A percentile compares a stretch with the other conserved stretches of the same genome.
phyloP scores from a whole-genome alignment of 164 flowering plant genomes.

The Piper longum region DNA sequence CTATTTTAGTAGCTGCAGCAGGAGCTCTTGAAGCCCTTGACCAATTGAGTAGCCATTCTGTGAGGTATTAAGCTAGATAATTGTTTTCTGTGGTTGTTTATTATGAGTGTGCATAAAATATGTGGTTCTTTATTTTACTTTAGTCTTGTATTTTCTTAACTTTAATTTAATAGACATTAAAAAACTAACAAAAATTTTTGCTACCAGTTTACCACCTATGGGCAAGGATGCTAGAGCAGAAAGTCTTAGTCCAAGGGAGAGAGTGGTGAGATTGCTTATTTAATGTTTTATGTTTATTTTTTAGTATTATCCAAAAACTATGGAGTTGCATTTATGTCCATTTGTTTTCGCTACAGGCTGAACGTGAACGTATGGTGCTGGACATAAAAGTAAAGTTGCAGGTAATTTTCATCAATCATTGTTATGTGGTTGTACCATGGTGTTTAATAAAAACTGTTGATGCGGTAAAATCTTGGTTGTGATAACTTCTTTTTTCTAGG shows the following conservation, averaged over 20 bases:
- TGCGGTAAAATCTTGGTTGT: too few relatives aligned
- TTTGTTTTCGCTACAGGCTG: constrained; percentile 50
- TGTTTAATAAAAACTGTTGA: background rate
- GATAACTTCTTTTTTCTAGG: background rate
- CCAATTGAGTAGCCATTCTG: constrained; percentile 23
- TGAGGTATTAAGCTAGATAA: constrained; percentile 25
- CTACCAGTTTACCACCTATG: constrained; percentile 47
- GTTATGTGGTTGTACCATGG: background rate
- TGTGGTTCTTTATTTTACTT: background rate
- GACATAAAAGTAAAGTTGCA: constrained; percentile 97
- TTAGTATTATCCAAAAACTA: too few relatives aligned
- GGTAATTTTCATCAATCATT: constrained; percentile 21
- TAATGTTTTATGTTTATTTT: background rate
- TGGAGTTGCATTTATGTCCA: background rate
- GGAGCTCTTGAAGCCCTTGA: constrained; percentile 72
- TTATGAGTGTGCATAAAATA: too few relatives aligned
- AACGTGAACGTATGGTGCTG: constrained; percentile 95
- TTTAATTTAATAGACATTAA: too few relatives aligned
- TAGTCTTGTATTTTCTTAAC: background rate
- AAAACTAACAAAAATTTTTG: constrained; percentile 4
- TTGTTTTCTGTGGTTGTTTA: background rate
- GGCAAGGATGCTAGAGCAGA: constrained; percentile 50
- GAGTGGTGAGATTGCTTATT: constrained; percentile 60
- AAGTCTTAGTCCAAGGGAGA: constrained; percentile 85
- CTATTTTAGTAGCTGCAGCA: constrained; percentile 71